Evolutionary conservation across 2,329 filamentous ascomycete species (phyloP), one percentile per base, ranked within the genome.

Genomic region (Lachnellula hyalina): DNA sequence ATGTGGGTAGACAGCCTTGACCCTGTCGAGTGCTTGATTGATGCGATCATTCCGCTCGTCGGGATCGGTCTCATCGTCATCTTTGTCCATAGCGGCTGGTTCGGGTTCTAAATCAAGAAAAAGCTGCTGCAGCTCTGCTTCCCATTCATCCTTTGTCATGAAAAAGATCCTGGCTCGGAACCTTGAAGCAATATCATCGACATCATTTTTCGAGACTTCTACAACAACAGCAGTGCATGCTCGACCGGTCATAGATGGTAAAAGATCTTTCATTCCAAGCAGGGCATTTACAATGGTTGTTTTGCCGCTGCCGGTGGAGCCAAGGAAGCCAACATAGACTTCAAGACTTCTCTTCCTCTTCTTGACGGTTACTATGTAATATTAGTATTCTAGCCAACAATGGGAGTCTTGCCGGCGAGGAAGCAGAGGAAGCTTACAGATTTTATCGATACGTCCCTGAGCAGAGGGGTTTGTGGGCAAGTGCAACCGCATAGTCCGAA

Each of bases 201-300:
- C 71, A 11, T 68, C 48, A 47, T 77, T 77, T 65, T 69, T 76
- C 0, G 73, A 74, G 5, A 77, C 67, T 56, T 77, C 74, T 0
- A 74, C 76, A 1, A 77, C 73, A 2, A 77, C 74, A 14, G 74
- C 73, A 0, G 75, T 77, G 45, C 75, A 77, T 8, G 75, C 75
- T 35, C 73, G 66, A 74, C 77, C 77, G 59, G 73, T 76, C 47
- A 75, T 77, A 0, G 73, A 76, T 0, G 75, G 75, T 0, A 77
- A 71, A 2, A 77, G 63, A 3, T 71, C 69, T 58, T 78, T 74
- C 58, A 77, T 73, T 36, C 76, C 74, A 1, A 77, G 67, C 54
- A 78, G 19, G 11, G 61, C 59, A 49, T 64, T 64, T 42, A 63
- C 58, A 1, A 64, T 34, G 12, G 53, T 53, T 4, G 52, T 53